A percentile compares a stretch with the other conserved stretches of the same genome.
Conservation (phyloP, 805 yeast species). For the Yarrowia osloensis region DNA sequence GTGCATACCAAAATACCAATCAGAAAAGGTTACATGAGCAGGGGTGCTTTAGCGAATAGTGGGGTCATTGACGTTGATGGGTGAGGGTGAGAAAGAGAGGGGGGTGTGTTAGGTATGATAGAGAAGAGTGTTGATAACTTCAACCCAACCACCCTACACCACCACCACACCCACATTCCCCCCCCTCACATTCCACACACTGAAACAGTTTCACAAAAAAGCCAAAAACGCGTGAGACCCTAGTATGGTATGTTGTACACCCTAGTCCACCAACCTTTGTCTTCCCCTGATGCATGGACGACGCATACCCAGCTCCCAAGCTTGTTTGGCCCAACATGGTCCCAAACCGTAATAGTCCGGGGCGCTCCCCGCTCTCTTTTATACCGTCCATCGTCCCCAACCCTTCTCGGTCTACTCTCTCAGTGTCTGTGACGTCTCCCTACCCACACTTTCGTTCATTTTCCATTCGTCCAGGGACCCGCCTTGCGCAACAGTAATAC, state of each 20-base stretch:
- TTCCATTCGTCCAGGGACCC: background rate
- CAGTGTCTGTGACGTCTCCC: background rate
- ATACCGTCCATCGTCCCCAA: background rate
- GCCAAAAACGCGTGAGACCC: constrained; percentile 13
- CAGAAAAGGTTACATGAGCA: constrained; percentile 10
- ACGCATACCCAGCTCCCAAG: background rate
- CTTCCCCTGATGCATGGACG: constrained; percentile 18
- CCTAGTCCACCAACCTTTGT: constrained; percentile 9
- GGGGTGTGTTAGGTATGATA: no score
- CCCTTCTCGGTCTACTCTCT: background rate
- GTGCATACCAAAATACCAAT: constrained; percentile 16
- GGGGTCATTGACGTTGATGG: background rate
- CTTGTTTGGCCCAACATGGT: constrained; percentile 19
- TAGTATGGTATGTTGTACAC: no score
- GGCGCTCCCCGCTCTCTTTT: constrained; percentile 14
- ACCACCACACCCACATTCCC: background rate
- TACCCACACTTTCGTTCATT: constrained; percentile 17
- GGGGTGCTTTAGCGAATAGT: constrained; percentile 23
- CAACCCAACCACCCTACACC: background rate
- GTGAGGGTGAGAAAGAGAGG: no score
- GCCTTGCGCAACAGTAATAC: background rate
- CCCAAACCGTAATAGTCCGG: background rate
- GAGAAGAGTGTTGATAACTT: no score
- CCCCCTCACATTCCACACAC: background rate
- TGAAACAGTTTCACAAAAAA: constrained; percentile 21